Percentiles rank a stretch among this genome's conserved stretches.
phyloP scores from a whole-genome alignment of 805 yeast genomes.

The Nadsonia fulvescens region DNA sequence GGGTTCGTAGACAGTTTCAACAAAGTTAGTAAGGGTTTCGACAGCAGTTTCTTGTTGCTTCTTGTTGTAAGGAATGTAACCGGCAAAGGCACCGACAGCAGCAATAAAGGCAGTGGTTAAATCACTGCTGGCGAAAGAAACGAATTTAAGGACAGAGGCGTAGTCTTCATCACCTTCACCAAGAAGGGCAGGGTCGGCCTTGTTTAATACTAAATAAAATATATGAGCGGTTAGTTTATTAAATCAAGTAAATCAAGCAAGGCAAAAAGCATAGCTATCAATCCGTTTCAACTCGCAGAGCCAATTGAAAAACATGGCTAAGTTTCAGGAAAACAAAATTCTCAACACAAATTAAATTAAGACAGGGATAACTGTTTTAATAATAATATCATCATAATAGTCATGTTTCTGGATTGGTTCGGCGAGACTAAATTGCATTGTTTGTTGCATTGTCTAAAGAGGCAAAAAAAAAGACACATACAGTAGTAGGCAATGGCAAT shows the following conservation, averaged over 20 bases:
- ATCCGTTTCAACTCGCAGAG: too few relatives aligned
- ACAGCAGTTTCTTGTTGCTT: conserved; percentile 33
- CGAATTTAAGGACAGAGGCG: conserved; percentile 57
- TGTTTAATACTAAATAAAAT: conserved; percentile 6
- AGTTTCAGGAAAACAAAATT: too few relatives aligned
- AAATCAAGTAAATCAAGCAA: not conserved
- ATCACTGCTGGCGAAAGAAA: conserved; percentile 60
- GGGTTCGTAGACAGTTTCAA: conserved; percentile 20
- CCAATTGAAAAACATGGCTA: conserved; percentile 5
- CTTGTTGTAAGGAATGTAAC: conserved; percentile 63
- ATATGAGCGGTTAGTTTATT: conserved; percentile 1
- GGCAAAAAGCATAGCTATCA: too few relatives aligned
- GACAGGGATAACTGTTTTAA: conserved; percentile 5
- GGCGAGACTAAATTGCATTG: too few relatives aligned
- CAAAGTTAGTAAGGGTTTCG: conserved; percentile 23
- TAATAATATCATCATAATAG: conserved; percentile 6
- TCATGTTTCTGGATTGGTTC: too few relatives aligned
- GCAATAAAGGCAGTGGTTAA: conserved; percentile 28
- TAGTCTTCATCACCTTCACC: conserved; percentile 52
- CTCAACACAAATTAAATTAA: conserved; percentile 3
- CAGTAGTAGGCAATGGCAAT: conserved; percentile 42
- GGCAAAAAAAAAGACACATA: conserved; percentile 14
- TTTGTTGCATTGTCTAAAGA: too few relatives aligned
- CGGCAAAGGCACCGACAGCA: conserved; percentile 43
- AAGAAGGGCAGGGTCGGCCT: conserved; percentile 25